Percentiles rank a stretch among this genome's conserved stretches.
Evolutionary conservation across 1,284 basidiomycete genomes (phyloP).

Genomic region (Tylopilus orsonianus): DNA sequence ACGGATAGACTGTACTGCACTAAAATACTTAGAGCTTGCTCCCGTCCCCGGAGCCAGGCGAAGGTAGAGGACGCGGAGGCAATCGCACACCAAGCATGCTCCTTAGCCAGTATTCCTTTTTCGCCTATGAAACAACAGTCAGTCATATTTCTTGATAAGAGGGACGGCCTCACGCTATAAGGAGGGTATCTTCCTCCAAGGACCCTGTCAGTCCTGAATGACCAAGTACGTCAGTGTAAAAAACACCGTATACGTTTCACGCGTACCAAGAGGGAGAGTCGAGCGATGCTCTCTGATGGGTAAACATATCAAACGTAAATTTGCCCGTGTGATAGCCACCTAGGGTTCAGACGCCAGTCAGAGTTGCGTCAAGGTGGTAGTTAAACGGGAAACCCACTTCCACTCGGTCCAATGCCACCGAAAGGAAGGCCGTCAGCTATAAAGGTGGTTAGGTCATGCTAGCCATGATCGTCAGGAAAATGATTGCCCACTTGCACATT

Average conservation of each 20-base stretch:
- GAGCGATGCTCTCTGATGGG: constrained; percentile 59
- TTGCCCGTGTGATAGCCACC: constrained; percentile 67
- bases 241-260: not conserved
- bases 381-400: constrained; percentile 47
- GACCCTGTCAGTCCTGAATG: constrained; percentile 53
- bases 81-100: too few species aligned
- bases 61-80: too few species aligned
- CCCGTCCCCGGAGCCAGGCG: too few species aligned
- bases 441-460: not conserved
- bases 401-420: constrained; percentile 71
- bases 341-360: constrained; percentile 23
- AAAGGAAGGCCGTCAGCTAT: constrained; percentile 68
- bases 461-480: not conserved
- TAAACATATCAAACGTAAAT: constrained; percentile 67
- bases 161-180: constrained; percentile 50
- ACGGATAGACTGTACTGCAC: too few species aligned
- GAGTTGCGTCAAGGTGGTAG: not conserved
- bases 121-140: too few species aligned
- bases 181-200: constrained; percentile 64
- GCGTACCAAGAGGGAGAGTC: constrained; percentile 65
- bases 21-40: too few species aligned
- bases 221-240: not conserved
- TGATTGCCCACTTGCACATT: constrained; percentile 46
- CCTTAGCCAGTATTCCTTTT: too few species aligned
- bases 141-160: too few species aligned